Conservation (phyloP, 2,329 filamentous ascomycete genomes). For the Sarocladium brachiariae region DNA sequence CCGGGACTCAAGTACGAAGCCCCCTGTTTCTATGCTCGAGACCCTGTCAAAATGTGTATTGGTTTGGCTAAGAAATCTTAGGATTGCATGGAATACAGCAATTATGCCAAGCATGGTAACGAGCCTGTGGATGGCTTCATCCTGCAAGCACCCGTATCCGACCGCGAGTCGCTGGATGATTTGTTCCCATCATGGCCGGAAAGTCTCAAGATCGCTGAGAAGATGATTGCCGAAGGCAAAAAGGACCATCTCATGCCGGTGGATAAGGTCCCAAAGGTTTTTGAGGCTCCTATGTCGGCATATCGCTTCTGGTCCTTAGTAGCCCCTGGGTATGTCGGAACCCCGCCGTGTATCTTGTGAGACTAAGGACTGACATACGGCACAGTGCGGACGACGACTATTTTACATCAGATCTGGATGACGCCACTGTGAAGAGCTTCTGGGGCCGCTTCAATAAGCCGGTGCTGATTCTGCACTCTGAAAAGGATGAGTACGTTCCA, state of each 20-base stretch:
- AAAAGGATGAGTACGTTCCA: slow-evolving; percentile 60
- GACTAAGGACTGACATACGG: neutral
- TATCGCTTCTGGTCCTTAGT: slow-evolving; percentile 45
- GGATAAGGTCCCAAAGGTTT: slow-evolving; percentile 32
- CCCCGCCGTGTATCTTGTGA: neutral
- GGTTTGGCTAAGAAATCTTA: too few relatives aligned
- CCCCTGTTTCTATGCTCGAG: too few relatives aligned
- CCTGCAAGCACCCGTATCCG: slow-evolving; percentile 72
- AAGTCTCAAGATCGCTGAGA: slow-evolving; percentile 41
- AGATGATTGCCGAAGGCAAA: slow-evolving; percentile 48
- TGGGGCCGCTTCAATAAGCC: slow-evolving; percentile 59
- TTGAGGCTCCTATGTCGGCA: slow-evolving; percentile 42
- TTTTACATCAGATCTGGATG: slow-evolving; percentile 71
- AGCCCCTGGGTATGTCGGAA: slow-evolving; percentile 38
- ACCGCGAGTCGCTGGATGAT: slow-evolving; percentile 57
- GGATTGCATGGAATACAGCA: slow-evolving; percentile 51
- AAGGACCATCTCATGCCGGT: slow-evolving; percentile 47
- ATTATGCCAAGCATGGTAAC: slow-evolving; percentile 32
- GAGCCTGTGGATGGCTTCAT: slow-evolving; percentile 67
- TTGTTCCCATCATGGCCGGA: slow-evolving; percentile 39
- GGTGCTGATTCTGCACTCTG: slow-evolving; percentile 59
- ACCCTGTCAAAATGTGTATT: too few relatives aligned
- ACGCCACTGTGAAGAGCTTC: slow-evolving; percentile 48
- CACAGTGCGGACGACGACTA: slow-evolving; percentile 71
- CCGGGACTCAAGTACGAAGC: slow-evolving; percentile 52